phyloP scores from a whole-genome alignment of 2,329 filamentous ascomycete genomes.

The Phaeosphaeriaceae sp. region DNA sequence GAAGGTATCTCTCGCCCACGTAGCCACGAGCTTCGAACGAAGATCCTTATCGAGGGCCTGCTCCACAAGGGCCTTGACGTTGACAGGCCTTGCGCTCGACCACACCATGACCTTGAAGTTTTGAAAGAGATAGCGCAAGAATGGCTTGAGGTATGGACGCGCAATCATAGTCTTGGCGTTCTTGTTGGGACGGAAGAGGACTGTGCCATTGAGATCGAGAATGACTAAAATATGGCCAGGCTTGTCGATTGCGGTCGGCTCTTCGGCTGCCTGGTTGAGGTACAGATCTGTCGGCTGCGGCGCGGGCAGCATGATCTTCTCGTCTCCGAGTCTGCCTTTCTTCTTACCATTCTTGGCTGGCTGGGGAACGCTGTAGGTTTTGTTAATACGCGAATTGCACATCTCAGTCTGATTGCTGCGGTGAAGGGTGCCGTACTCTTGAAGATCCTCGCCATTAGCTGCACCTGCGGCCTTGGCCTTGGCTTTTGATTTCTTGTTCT shows the following conservation, averaged over 20 bases:
- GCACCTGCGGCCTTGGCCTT: slow-evolving; percentile 15
- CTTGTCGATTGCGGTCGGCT: slow-evolving; percentile 37
- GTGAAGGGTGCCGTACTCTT: slow-evolving; percentile 28
- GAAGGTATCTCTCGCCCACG: slow-evolving; percentile 82
- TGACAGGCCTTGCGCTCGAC: slow-evolving; percentile 81
- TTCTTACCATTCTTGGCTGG: slow-evolving; percentile 8
- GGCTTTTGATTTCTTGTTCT: slow-evolving; percentile 12
- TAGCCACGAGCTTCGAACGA: slow-evolving; percentile 65
- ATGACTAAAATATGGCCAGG: slow-evolving; percentile 77
- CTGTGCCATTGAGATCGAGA: slow-evolving; percentile 91
- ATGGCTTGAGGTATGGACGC: slow-evolving; percentile 72
- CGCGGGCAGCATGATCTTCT: slow-evolving; percentile 51
- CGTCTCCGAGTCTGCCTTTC: slow-evolving; percentile 24
- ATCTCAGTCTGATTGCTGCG: slow-evolving; percentile 7
- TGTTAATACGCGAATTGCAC: slow-evolving; percentile 28
- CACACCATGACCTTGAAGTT: slow-evolving; percentile 86
- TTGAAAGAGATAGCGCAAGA: slow-evolving; percentile 76
- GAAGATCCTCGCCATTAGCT: slow-evolving; percentile 15
- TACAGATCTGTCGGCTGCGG: slow-evolving; percentile 69
- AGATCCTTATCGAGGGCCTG: slow-evolving; percentile 67
- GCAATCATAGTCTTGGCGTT: slow-evolving; percentile 61
- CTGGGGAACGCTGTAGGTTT: slow-evolving; percentile 18
- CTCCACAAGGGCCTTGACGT: slow-evolving; percentile 72
- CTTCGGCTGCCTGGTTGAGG: slow-evolving; percentile 59
- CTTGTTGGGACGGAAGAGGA: slow-evolving; percentile 73